Evolutionary conservation across 495 filamentous ascomycete species (phyloP), one percentile per base, ranked within the genome.

Genomic region (Annulohypoxylon moriforme): DNA sequence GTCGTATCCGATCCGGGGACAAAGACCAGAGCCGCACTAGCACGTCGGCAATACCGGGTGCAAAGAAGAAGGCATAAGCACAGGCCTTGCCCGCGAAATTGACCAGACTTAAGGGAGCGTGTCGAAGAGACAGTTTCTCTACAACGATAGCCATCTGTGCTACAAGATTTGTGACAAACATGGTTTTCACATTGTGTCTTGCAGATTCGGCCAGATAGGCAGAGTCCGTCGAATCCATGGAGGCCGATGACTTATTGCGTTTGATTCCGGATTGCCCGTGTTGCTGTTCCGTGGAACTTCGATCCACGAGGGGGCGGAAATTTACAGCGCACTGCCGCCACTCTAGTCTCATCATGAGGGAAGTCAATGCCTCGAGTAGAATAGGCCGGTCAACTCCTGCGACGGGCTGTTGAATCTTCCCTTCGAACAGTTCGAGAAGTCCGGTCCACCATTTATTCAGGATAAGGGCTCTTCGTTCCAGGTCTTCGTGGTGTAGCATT

Each of bases 401-500:
- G 40, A 96, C 88, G 63, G 64, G 65, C 67, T 78, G 75, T 34
- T 79, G 77, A n/a, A 68, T 66, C 49, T 77, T 78, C 1, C 70
- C 90, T 74, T 94, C 90, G 46, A 98, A 86, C 84, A 97, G 89
- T 63, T 94, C 93, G 46, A 98, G 80, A 49, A 99, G 85, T 7
- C 91, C 94, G 38, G 87, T 93, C 96, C 96, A 99, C 96, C 96
- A 99, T 76, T 93, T 96, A 74, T 97, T 94, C 44, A 98, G 82
- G 36, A 96, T 92, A 38, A 89, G 89, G 4, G 92, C 87, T 62
- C 96, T 85, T 36, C 93, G 88, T 66, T 99, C 96, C 44, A 98
- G 79, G 76, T 97, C 94, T 83, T 98, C 96, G 5, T 93, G 85
- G 31, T 88, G 82, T 18, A 85, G 67, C 53, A 85, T 85, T 69